Evolutionary conservation across 139 green algal species (phyloP), one percentile per base, ranked within the genome.

Genomic region (Asterochloris erici): DNA sequence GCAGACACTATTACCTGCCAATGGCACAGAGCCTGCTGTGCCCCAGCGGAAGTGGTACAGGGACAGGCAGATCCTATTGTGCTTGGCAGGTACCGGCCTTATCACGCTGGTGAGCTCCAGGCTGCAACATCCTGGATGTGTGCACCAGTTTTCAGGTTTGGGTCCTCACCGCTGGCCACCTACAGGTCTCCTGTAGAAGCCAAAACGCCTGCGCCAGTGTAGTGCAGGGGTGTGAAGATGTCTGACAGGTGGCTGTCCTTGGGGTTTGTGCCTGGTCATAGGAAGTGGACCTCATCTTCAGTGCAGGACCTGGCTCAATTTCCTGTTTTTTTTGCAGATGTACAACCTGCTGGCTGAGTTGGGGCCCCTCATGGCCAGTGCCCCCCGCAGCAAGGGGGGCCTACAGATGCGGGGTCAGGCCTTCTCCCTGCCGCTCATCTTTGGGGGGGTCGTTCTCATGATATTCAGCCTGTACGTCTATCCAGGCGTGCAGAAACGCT

Each of bases 361-460:
- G n/a, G 81, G 88, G 1, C 92, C 92, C 47, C 89, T 95, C 73
- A 95, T 85, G 71, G 89, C 88, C 4, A 89, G 86, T 9, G 90
- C 91, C 14, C 87, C 86, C 1, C 12, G 19, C 14, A 47, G 23
- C 0, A 47, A 91, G 74, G 89, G 91, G 79, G 91, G 92, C 1
- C 79, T 95, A 38, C 86, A 66, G 70, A 83, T 94, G 24, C 0
- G 81, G 0, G 77, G 62, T 47, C 19, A 63, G 12, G 38, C 89
- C 76, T 84, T 96, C 19, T 87, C 90, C n/a, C 74, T 66, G 24
- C 86, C 90, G 9, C 79, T 95, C 11, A 82, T 86, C 17, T 89
- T 93, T 63, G 85, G 88, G 29, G 92, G 91, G 0, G 27, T 83
- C 0, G 82, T 84, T 4, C 84, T 96, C 0, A 87, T 93, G 66